Percentiles rank a stretch among this genome's conserved stretches.
These are phyloP conservation scores for Cylindrodendrum hubeiense DNA, from an alignment of 2,329 filamentous ascomycete genomes.

Conservation along the genomic window DNA sequence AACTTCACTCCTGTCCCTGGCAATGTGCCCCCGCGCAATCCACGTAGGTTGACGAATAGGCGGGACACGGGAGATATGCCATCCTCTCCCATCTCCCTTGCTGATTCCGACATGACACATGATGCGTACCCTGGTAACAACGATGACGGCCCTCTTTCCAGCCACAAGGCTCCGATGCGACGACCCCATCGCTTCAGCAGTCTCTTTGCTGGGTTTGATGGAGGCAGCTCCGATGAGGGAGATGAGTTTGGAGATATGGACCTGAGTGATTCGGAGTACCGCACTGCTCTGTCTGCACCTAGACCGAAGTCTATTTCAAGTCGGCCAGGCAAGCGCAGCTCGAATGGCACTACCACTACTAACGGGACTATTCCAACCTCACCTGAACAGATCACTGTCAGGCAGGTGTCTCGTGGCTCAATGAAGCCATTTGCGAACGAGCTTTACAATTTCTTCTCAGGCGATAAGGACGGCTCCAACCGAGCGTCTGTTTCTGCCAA, in stretches of 20 bases:
- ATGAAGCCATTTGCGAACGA: conserved; percentile 56
- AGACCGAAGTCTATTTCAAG: conserved; percentile 59
- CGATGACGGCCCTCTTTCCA: conserved; percentile 80
- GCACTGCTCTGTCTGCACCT: conserved; percentile 74
- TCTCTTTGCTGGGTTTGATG: conserved; percentile 88
- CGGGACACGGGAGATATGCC: conserved; percentile 61
- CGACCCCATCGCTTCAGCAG: conserved; percentile 83
- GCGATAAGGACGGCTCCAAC: conserved; percentile 47
- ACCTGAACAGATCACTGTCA: conserved; percentile 55
- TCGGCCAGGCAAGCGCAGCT: conserved; percentile 57
- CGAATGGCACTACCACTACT: conserved; percentile 44
- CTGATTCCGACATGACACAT: conserved; percentile 57
- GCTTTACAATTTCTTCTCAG: conserved; percentile 60
- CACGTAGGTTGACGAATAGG: conserved; percentile 64
- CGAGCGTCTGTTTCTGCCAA: conserved; percentile 41
- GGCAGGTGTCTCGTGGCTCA: conserved; percentile 44
- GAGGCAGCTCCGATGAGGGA: conserved; percentile 74
- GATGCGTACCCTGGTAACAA: conserved; percentile 84
- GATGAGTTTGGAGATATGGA: conserved; percentile 74
- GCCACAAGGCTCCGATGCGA: conserved; percentile 70
- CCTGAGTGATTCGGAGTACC: conserved; percentile 75
- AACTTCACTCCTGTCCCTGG: conserved; percentile 66
- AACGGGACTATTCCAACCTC: conserved; percentile 54
- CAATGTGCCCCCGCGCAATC: conserved; percentile 70
- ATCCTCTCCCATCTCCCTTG: conserved; percentile 59